phyloP scores from a whole-genome alignment of 2,329 filamentous ascomycete genomes.

The Teratosphaeria viscida region DNA sequence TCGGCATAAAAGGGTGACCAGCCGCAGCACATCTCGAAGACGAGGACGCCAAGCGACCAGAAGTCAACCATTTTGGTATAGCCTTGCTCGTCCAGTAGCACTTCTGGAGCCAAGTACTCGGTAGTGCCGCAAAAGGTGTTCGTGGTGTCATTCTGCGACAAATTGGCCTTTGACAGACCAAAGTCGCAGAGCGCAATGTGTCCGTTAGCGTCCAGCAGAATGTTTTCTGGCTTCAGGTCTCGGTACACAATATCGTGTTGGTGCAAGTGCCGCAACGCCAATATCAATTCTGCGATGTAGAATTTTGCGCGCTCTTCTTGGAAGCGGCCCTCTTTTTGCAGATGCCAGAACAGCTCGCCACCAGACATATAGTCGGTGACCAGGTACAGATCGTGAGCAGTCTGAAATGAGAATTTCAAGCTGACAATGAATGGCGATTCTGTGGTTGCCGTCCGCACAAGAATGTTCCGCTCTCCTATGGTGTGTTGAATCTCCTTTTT shows the following conservation, averaged over 20 bases:
- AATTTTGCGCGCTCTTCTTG: constrained; percentile 93
- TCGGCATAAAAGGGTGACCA: constrained; percentile 99
- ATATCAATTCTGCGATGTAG: constrained; percentile 94
- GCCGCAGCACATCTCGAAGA: constrained; percentile 99
- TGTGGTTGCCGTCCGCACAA: constrained; percentile 88
- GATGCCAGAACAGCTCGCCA: constrained; percentile 95
- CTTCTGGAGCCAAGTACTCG: constrained; percentile 92
- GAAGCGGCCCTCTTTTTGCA: constrained; percentile 94
- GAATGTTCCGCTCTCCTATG: constrained; percentile 89
- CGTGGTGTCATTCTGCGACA: constrained; percentile 93
- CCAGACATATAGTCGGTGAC: constrained; percentile 99
- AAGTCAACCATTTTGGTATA: constrained; percentile 99
- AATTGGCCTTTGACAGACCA: constrained; percentile 90
- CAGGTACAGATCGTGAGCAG: constrained; percentile 90
- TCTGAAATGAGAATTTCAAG: constrained; percentile 97
- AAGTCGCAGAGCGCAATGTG: constrained; percentile 98
- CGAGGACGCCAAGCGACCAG: constrained; percentile 93
- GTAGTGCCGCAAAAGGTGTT: constrained; percentile 99
- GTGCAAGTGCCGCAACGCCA: constrained; percentile 90
- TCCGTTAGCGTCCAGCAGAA: constrained; percentile 89
- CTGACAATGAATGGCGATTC: constrained; percentile 97
- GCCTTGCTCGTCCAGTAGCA: constrained; percentile 86
- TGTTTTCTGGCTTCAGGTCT: constrained; percentile 95
- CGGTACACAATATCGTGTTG: constrained; percentile 97
- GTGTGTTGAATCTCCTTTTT: constrained; percentile 99